Evolutionary conservation across 1,284 basidiomycete genomes (phyloP).

Genomic region (Ustilago curta): DNA sequence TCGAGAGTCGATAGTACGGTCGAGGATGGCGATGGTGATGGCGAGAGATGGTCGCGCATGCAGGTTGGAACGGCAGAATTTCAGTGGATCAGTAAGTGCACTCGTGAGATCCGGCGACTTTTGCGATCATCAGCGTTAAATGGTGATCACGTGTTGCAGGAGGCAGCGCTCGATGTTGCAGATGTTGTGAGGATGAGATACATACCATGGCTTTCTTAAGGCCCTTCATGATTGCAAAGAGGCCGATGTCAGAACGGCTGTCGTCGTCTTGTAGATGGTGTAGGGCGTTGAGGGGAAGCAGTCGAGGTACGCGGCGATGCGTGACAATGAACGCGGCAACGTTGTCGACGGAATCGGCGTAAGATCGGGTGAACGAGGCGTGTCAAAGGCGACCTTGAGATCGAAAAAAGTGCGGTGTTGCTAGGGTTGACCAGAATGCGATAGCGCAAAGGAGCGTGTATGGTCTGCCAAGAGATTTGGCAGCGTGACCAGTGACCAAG

Average conservation of each 20-base stretch:
- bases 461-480: not conserved
- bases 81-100: conserved; percentile 4
- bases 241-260: conserved; percentile 5
- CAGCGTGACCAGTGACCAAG: not conserved
- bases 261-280: not conserved
- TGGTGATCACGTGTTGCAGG: not conserved
- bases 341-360: not conserved
- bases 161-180: not conserved
- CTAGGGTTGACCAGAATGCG: not conserved
- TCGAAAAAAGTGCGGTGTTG: not conserved
- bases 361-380: not conserved
- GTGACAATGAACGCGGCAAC: not conserved
- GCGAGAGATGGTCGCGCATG: not conserved
- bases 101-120: not conserved
- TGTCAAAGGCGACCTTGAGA: not conserved
- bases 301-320: not conserved
- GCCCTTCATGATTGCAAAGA: conserved; percentile 62
- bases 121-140: not conserved
- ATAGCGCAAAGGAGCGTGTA: not conserved
- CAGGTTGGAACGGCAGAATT: too few relatives aligned
- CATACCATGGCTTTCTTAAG: conserved; percentile 70
- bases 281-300: not conserved
- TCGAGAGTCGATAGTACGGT: not conserved
- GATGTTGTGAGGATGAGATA: conserved; percentile 8
- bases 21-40: not conserved